Evolutionary conservation across 495 filamentous ascomycete species (phyloP).

Genomic region (Tuber umbilicatum): DNA sequence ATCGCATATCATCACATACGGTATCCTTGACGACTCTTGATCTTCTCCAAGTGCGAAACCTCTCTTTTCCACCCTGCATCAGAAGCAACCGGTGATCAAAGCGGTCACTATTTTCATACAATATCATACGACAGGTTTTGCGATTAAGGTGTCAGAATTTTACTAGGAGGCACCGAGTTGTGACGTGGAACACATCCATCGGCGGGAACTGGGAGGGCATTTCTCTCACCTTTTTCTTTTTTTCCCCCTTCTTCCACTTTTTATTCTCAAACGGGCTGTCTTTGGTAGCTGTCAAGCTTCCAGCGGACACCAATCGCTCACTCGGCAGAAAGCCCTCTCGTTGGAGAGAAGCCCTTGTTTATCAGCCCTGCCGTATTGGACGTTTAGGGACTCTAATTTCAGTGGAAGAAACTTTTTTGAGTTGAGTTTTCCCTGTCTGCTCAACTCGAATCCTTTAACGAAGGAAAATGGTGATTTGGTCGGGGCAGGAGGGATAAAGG

Average conservation of each 20-base stretch:
- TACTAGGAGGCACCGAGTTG: neutral
- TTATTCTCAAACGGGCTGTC: neutral
- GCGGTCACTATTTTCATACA: neutral
- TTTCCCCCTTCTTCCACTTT: neutral
- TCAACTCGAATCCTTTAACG: neutral
- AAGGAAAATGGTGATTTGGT: neutral
- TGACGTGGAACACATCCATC: constrained; percentile 1
- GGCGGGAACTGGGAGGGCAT: neutral
- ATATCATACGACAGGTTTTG: constrained; percentile 2
- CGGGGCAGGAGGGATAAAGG: neutral
- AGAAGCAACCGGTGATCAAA: neutral
- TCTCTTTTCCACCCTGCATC: neutral
- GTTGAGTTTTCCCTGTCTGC: neutral
- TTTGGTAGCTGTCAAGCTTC: neutral
- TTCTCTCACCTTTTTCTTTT: neutral
- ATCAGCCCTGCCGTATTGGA: neutral
- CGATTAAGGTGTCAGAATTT: neutral
- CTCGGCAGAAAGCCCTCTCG: neutral
- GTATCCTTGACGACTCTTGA: neutral
- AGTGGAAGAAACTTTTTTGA: neutral
- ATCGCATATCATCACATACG: neutral
- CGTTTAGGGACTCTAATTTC: neutral
- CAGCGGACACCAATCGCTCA: neutral
- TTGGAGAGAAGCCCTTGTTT: neutral
- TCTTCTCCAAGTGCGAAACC: neutral